Evolutionary conservation across 768 basidiomycete species (phyloP).

Genomic region (Naganishia onofrii): DNA sequence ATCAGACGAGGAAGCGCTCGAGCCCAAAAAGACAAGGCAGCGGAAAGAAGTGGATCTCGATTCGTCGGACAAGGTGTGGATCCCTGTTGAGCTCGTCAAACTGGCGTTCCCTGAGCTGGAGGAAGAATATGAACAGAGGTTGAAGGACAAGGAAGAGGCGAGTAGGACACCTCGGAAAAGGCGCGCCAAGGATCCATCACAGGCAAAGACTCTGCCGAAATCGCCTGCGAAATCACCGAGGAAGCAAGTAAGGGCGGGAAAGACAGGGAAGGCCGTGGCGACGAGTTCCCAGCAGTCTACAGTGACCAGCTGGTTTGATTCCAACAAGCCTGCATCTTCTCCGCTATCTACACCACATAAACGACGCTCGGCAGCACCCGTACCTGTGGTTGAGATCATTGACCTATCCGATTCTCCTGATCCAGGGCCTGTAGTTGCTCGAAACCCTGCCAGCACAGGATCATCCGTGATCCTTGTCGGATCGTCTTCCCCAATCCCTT

Average conservation of each 20-base stretch:
- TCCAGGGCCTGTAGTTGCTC: not conserved
- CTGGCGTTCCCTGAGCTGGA: slow-evolving; percentile 67
- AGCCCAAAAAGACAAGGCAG: slow-evolving; percentile 42
- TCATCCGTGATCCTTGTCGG: slow-evolving; percentile 4
- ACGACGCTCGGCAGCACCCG: not conserved
- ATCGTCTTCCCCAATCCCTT: slow-evolving; percentile 2
- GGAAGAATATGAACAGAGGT: slow-evolving; percentile 62
- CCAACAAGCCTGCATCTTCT: slow-evolving; percentile 8
- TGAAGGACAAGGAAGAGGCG: slow-evolving; percentile 62
- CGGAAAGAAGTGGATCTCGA: slow-evolving; percentile 56
- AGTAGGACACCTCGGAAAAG: slow-evolving; percentile 59
- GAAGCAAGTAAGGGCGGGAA: not conserved
- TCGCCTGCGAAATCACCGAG: slow-evolving; percentile 3
- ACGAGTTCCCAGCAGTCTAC: slow-evolving; percentile 14
- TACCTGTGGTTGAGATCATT: slow-evolving; percentile 12
- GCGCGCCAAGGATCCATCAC: slow-evolving; percentile 40
- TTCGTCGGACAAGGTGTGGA: slow-evolving; percentile 68
- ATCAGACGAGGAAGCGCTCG: slow-evolving; percentile 53
- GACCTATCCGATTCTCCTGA: slow-evolving; percentile 22
- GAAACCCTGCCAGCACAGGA: not conserved
- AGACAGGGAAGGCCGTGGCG: not conserved
- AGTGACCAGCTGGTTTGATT: slow-evolving; percentile 15
- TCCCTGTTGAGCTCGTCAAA: slow-evolving; percentile 74
- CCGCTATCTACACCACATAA: slow-evolving; percentile 1
- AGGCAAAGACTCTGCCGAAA: slow-evolving; percentile 1